phyloP scores from a whole-genome alignment of 805 yeast genomes.

The Kazachstania bromeliacearum region DNA sequence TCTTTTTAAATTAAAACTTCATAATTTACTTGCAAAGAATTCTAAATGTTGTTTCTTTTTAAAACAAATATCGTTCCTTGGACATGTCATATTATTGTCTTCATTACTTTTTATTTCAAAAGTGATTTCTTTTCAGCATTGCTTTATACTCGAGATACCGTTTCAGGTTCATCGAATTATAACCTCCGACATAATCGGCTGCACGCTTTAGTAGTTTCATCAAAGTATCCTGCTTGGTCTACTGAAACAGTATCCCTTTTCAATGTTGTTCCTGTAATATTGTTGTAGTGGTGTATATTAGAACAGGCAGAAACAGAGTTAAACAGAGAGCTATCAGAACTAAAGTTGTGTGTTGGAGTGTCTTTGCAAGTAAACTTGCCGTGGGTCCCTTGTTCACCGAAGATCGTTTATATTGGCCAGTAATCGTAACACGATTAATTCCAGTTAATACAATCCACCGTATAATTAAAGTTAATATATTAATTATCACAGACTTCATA shows the following conservation, averaged over 20 bases:
- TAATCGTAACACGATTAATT: neutral
- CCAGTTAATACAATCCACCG: neutral
- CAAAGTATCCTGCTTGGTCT: neutral
- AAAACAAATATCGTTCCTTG: too few relatives aligned
- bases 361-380: neutral
- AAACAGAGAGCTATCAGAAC: neutral
- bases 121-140: too few relatives aligned
- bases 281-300: neutral
- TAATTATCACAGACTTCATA: neutral
- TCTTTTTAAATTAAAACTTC: too few relatives aligned
- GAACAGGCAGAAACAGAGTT: neutral
- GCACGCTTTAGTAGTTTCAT: neutral
- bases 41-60: too few relatives aligned
- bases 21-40: too few relatives aligned
- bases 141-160: too few relatives aligned
- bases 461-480: slow-evolving; percentile 24
- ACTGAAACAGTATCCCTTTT: neutral
- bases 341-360: neutral
- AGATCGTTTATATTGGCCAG: neutral
- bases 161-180: too few relatives aligned
- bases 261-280: neutral
- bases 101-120: too few relatives aligned
- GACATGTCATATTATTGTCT: too few relatives aligned
- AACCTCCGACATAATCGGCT: too few relatives aligned
- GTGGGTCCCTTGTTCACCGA: neutral